Evolutionary conservation across 1,139 yeast species (phyloP).

Genomic region (Suhomyces wounanorum): DNA sequence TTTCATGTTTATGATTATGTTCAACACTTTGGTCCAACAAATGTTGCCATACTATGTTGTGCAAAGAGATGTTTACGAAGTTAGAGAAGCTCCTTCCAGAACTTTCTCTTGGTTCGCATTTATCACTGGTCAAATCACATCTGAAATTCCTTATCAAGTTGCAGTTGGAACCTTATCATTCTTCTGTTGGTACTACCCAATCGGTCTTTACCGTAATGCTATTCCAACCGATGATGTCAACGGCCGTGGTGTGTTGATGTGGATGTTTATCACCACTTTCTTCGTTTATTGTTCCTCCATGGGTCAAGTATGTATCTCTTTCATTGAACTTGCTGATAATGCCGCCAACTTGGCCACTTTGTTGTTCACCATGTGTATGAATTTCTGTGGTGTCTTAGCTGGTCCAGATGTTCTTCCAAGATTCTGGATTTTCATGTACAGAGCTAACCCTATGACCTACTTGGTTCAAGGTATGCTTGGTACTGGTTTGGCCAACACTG

Average conservation of each 20-base stretch:
- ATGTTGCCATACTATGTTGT: conserved; percentile 68
- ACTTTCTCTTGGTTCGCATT: conserved; percentile 54
- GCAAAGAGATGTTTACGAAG: conserved; percentile 71
- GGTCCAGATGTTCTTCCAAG: conserved; percentile 54
- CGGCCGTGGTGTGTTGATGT: conserved; percentile 64
- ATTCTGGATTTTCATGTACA: conserved; percentile 59
- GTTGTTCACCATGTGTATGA: conserved; percentile 65
- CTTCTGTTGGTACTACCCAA: conserved; percentile 47
- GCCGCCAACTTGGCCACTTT: conserved; percentile 71
- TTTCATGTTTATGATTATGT: conserved; percentile 56
- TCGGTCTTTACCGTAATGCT: conserved; percentile 40
- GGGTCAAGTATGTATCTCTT: conserved; percentile 66
- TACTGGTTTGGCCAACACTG: conserved; percentile 53
- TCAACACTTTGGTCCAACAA: conserved; percentile 64
- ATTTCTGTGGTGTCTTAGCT: conserved; percentile 83
- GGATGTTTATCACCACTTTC: conserved; percentile 58
- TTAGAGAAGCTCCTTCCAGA: conserved; percentile 72
- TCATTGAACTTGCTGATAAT: conserved; percentile 64
- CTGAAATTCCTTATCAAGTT: conserved; percentile 39
- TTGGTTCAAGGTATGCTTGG: conserved; percentile 55
- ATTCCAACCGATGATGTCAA: conserved; percentile 30
- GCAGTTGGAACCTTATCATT: conserved; percentile 36
- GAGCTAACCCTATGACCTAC: conserved; percentile 69
- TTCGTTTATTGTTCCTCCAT: conserved; percentile 62
- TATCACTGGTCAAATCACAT: conserved; percentile 36